A percentile compares a stretch with the other conserved stretches of the same genome.
Conservation (phyloP, 1,284 basidiomycete species). For the Phylloboletellus chloephorus region DNA sequence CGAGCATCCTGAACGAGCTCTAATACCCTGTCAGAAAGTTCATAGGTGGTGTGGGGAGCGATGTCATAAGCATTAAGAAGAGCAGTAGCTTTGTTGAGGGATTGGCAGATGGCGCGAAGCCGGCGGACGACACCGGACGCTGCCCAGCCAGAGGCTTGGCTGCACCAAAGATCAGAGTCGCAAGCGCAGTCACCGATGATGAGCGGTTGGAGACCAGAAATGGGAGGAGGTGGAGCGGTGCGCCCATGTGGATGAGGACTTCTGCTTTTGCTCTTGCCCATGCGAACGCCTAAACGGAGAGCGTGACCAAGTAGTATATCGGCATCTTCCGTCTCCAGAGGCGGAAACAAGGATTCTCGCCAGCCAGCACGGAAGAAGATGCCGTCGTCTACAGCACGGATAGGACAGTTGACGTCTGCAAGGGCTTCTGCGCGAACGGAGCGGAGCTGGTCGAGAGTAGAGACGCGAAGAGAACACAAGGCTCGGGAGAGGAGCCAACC, state of each 20-base stretch:
- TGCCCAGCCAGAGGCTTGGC: conserved; percentile 56
- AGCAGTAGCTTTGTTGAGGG: conserved; percentile 51
- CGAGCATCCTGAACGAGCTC: conserved; percentile 69
- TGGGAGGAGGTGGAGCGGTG: conserved; percentile 23
- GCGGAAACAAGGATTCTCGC: conserved; percentile 43
- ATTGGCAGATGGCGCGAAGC: conserved; percentile 67
- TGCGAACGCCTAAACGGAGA: conserved; percentile 25
- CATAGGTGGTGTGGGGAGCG: conserved; percentile 50
- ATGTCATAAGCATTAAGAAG: conserved; percentile 69
- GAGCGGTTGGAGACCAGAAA: conserved; percentile 50
- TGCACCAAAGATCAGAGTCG: conserved; percentile 59
- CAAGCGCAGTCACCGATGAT: conserved; percentile 69
- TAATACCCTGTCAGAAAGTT: conserved; percentile 58
- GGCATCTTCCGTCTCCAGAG: conserved; percentile 34
- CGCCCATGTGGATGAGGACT: conserved; percentile 29
- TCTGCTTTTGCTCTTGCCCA: conserved; percentile 27
- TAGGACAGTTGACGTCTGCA: conserved; percentile 40
- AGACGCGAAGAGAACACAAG: conserved; percentile 48
- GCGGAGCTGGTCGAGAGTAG: conserved; percentile 57
- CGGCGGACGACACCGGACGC: conserved; percentile 54
- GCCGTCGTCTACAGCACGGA: conserved; percentile 63
- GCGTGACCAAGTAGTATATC: conserved; percentile 19
- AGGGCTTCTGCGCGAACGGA: conserved; percentile 51
- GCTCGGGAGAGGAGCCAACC: conserved; percentile 63
- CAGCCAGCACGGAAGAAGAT: conserved; percentile 59